Evolutionary conservation across 2,329 filamentous ascomycete genomes (phyloP).

Genomic region (Huntiella bhutanensis): DNA sequence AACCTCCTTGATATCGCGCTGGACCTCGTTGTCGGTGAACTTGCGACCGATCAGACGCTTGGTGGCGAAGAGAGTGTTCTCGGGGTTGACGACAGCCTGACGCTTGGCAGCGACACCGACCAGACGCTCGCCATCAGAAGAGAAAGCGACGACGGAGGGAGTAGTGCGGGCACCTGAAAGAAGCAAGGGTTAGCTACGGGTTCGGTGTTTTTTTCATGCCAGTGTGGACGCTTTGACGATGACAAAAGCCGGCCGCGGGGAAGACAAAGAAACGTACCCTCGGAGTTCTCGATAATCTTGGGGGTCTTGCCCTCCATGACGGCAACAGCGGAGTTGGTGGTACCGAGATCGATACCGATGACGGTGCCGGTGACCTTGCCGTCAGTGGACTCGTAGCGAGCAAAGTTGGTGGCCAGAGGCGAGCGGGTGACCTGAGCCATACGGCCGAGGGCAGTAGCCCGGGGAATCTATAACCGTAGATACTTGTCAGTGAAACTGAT

Average conservation of each 20-base stretch:
- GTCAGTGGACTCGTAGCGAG: constrained; percentile 60
- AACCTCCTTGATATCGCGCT: constrained; percentile 92
- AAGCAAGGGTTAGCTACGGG: background rate
- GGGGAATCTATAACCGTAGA: constrained; percentile 42
- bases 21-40: constrained; percentile 82
- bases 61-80: constrained; percentile 95
- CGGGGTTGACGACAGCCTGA: constrained; percentile 93
- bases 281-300: constrained; percentile 93
- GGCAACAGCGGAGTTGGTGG: constrained; percentile 93
- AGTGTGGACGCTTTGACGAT: background rate
- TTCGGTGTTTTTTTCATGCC: background rate
- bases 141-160: constrained; percentile 87
- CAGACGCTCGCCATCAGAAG: constrained; percentile 84
- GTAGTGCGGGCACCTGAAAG: constrained; percentile 63
- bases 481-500: constrained; percentile 1
- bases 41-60: constrained; percentile 98
- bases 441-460: constrained; percentile 51
- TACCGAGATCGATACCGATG: constrained; percentile 96
- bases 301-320: constrained; percentile 94
- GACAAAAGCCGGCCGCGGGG: background rate
- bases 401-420: constrained; percentile 53
- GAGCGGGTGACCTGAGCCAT: constrained; percentile 43
- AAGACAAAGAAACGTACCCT: constrained; percentile 42
- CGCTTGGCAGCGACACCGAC: constrained; percentile 96
- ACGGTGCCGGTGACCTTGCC: constrained; percentile 87